Conservation (phyloP, 257 asterid species). For the Mitragyna speciosa region DNA sequence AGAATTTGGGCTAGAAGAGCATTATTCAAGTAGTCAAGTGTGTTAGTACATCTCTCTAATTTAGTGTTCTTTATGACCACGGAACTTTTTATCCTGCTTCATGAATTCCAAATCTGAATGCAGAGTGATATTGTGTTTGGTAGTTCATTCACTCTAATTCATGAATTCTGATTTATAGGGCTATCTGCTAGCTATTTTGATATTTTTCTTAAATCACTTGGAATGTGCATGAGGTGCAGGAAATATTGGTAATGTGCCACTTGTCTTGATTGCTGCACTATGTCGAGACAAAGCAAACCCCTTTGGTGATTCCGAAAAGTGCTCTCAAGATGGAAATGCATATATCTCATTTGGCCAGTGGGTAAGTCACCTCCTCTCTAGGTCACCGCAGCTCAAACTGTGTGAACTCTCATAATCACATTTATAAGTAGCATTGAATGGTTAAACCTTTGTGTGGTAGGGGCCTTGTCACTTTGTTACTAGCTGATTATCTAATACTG, state of each 20-base stretch:
- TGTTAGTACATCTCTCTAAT: neutral
- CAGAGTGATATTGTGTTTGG: neutral
- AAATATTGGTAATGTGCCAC: constrained; percentile 97
- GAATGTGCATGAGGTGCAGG: constrained; percentile 47
- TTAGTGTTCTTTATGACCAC: neutral
- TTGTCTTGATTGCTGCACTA: constrained; percentile 87
- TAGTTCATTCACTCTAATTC: neutral
- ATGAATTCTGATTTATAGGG: neutral
- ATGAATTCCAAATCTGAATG: neutral
- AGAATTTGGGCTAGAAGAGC: neutral
- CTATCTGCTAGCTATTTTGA: neutral
- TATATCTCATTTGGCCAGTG: constrained; percentile 99
- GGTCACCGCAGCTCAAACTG: neutral
- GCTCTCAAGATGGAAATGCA: constrained; percentile 95
- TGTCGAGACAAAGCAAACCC: constrained; percentile 93
- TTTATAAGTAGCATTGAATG: neutral
- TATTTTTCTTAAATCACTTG: neutral
- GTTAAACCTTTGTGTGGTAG: neutral
- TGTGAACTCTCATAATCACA: neutral
- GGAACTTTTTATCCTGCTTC: neutral
- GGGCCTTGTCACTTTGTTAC: neutral
- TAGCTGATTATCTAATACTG: neutral
- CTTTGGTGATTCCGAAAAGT: constrained; percentile 69
- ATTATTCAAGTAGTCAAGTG: neutral
- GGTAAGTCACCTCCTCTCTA: constrained; percentile 46